Conservation (phyloP, 2,329 filamentous ascomycete species). For the Chlorencoelia australis region DNA sequence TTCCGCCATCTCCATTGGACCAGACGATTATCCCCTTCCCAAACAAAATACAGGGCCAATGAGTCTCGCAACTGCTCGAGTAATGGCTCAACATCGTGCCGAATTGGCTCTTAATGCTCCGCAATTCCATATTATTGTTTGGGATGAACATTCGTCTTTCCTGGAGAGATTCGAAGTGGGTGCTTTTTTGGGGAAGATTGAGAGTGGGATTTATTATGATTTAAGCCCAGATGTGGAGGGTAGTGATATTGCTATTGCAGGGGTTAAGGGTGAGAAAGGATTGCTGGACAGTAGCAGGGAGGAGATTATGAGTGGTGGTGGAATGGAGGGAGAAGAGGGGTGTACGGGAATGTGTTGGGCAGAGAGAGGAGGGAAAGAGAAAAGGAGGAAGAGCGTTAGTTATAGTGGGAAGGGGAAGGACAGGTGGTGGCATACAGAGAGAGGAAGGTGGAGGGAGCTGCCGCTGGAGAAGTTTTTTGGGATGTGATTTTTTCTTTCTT, state of each 20-base stretch:
- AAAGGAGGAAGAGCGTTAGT: slow-evolving; percentile 10
- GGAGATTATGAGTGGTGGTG: slow-evolving; percentile 21
- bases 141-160: slow-evolving; percentile 34
- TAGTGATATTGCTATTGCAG: slow-evolving; percentile 45
- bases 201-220: slow-evolving; percentile 49
- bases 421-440: slow-evolving; percentile 23
- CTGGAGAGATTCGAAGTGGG: slow-evolving; percentile 46
- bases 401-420: slow-evolving; percentile 19
- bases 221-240: slow-evolving; percentile 43
- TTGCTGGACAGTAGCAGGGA: slow-evolving; percentile 40
- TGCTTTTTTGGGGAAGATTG: slow-evolving; percentile 50
- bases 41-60: not conserved
- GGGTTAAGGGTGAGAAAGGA: slow-evolving; percentile 40
- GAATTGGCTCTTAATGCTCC: slow-evolving; percentile 45
- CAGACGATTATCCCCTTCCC: no score
- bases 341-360: slow-evolving; percentile 18
- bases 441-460: slow-evolving; percentile 21
- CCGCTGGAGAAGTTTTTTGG: slow-evolving; percentile 18
- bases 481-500: not conserved
- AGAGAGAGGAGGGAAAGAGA: slow-evolving; percentile 9
- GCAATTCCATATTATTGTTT: slow-evolving; percentile 48
- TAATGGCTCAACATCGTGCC: slow-evolving; percentile 56
- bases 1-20: slow-evolving; percentile 6
- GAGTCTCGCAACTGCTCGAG: slow-evolving; percentile 38
- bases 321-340: slow-evolving; percentile 17